Conservation (phyloP, 2,329 filamentous ascomycete genomes). For the Exophiala aquamarina region DNA sequence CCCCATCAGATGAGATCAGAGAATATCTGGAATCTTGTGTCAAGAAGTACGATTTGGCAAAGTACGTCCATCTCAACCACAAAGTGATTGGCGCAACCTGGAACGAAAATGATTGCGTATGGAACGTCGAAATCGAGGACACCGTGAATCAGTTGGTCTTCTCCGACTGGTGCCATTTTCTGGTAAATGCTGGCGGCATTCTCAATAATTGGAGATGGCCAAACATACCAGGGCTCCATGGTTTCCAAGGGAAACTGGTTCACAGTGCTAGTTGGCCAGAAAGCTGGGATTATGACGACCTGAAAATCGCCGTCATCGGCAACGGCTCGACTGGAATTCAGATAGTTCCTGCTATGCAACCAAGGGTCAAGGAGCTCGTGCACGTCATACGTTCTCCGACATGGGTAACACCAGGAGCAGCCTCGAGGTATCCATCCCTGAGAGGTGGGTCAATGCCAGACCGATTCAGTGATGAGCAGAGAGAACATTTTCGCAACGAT, state of each 20-base stretch:
- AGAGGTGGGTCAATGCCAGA: conserved; percentile 34
- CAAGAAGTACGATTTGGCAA: conserved; percentile 47
- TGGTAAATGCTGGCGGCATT: conserved; percentile 45
- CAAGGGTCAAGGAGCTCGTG: conserved; percentile 43
- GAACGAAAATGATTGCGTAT: conserved; percentile 48
- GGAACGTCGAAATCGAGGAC: conserved; percentile 43
- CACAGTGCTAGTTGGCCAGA: conserved; percentile 44
- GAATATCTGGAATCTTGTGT: conserved; percentile 50
- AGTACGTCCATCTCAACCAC: conserved; percentile 53
- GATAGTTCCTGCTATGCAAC: conserved; percentile 47
- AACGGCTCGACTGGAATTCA: conserved; percentile 46
- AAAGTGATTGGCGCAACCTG: conserved; percentile 47
- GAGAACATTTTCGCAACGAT: conserved; percentile 15
- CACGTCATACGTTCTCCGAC: conserved; percentile 39
- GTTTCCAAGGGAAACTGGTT: conserved; percentile 32
- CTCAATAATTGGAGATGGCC: conserved; percentile 41
- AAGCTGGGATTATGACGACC: conserved; percentile 39
- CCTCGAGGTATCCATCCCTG: conserved; percentile 40
- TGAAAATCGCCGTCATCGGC: conserved; percentile 45
- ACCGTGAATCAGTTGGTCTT: conserved; percentile 34
- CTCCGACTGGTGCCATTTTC: conserved; percentile 42
- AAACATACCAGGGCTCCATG: conserved; percentile 38
- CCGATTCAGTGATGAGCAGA: conserved; percentile 24
- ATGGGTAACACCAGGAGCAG: conserved; percentile 38
- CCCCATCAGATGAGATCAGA: conserved; percentile 46